Evolutionary conservation across 2,329 filamentous ascomycete species (phyloP), one percentile per base, ranked within the genome.

Genomic region (Sarocladium strictum): DNA sequence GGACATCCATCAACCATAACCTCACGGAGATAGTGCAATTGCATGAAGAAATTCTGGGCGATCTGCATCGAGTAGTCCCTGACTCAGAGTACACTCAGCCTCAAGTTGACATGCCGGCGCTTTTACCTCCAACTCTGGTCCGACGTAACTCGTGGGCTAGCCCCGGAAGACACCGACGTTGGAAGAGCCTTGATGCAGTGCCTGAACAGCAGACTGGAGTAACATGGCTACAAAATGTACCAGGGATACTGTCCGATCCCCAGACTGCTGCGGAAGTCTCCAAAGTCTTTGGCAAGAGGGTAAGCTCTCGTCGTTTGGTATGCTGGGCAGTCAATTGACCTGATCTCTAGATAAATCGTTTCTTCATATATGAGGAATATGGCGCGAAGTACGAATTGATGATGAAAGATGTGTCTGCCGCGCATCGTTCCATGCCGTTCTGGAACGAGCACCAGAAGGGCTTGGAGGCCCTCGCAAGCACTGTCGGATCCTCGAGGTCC

Each of bases 291-390:
- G 73, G 72, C 10, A 79, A 76, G 61, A 84, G 80, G 72, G 83
- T 81, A 70, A 57, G 65, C 32, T 19, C 21, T 26, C 51, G 14
- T 52, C 40, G 7, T 7, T n/a, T n/a, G n/a, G n/a, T n/a, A n/a
- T n/a, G 7, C 27, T 24, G 35, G 29, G 14, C 3, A 11, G 9
- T 14, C 10, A 27, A 51, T 55, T 55, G 26, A 60, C 49, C 53
- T 23, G 38, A 14, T 19, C 53, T 14, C 3, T 59, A 96, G 89
- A 86, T 95, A 72, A 81, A 83, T 57, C 84, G 85, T 0, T 94
- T 97, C 71, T 87, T 89, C 65, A 77, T 87, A 51, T 99, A 99
- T 66, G 89, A 96, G 71, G 89, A 96, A 62, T 99, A 96, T 67
- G 89, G 89, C 33, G 87, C 88, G 53, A 93, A 93, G 65, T 96